These are phyloP conservation scores for Corallochytrium limacisporum DNA, from an alignment of 78 protist species.

Conservation along the genomic window DNA sequence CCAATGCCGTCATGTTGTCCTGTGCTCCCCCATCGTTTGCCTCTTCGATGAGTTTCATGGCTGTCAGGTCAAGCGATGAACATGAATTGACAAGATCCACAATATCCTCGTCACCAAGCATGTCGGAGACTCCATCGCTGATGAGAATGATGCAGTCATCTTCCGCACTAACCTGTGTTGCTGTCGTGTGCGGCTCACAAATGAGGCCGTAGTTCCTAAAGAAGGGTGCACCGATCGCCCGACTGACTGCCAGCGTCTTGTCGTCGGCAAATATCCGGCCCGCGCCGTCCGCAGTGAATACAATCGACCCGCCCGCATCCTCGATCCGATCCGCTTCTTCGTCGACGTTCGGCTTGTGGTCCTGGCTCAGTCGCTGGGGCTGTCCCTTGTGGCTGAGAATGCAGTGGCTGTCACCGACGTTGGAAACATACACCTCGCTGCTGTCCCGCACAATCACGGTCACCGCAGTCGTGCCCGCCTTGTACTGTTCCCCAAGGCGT, in stretches of 20 bases:
- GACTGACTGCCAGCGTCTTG: conserved; percentile 8
- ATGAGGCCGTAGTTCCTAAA: background rate
- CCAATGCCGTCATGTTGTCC: background rate
- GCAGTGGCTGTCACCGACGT: conserved; percentile 23
- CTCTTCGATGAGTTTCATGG: background rate
- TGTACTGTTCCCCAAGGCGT: background rate
- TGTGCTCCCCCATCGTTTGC: background rate
- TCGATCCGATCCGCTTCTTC: background rate
- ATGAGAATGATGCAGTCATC: background rate
- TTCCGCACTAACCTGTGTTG: background rate
- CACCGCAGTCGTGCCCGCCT: background rate
- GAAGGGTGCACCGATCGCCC: conserved; percentile 17
- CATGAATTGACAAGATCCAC: background rate
- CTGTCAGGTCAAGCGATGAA: background rate
- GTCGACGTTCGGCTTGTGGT: conserved; percentile 13
- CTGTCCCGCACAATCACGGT: background rate
- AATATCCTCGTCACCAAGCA: background rate
- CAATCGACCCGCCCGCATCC: conserved; percentile 17
- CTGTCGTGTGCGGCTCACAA: background rate
- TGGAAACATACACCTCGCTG: background rate
- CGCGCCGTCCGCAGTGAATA: background rate
- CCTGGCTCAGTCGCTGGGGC: background rate
- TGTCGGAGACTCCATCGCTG: background rate
- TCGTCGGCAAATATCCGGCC: background rate
- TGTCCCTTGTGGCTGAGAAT: background rate